Evolutionary conservation across 2,329 filamentous ascomycete genomes (phyloP).

Genomic region (Pseudocercospora ulei): DNA sequence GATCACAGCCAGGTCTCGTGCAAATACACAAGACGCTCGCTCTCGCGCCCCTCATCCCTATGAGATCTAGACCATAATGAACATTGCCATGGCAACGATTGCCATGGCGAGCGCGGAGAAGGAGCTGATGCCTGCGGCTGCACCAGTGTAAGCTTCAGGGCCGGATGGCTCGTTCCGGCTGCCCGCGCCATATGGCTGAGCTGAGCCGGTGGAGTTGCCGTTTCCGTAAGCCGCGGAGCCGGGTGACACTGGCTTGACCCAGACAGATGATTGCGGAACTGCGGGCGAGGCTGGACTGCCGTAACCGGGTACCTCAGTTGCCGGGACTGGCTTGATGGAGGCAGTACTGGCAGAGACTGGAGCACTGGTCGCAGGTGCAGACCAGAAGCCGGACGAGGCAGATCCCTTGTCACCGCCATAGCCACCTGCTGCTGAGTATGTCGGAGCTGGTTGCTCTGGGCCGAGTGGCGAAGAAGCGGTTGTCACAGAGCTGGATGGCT

Average conservation of each 20-base stretch:
- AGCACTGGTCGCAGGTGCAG: constrained; percentile 2
- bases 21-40: background rate
- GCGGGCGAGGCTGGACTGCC: background rate
- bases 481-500: background rate
- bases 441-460: background rate
- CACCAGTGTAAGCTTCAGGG: constrained; percentile 8
- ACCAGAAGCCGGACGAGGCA: background rate
- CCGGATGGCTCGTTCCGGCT: constrained; percentile 6
- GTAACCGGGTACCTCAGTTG: background rate
- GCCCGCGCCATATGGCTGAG: constrained; percentile 4
- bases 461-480: background rate
- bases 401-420: too few relatives aligned
- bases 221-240: constrained; percentile 1
- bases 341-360: constrained; percentile 1
- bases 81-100: constrained; percentile 3
- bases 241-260: constrained; percentile 3
- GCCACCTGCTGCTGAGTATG: too few relatives aligned
- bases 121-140: constrained; percentile 5
- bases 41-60: background rate
- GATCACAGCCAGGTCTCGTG: constrained; percentile 5
- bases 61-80: constrained; percentile 6
- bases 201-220: constrained; percentile 2
- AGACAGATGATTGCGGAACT: background rate
- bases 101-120: constrained; percentile 8
- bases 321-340: constrained; percentile 1